Conservation (phyloP, 2,329 filamentous ascomycete species). For the Albophoma yamanashiensis region DNA sequence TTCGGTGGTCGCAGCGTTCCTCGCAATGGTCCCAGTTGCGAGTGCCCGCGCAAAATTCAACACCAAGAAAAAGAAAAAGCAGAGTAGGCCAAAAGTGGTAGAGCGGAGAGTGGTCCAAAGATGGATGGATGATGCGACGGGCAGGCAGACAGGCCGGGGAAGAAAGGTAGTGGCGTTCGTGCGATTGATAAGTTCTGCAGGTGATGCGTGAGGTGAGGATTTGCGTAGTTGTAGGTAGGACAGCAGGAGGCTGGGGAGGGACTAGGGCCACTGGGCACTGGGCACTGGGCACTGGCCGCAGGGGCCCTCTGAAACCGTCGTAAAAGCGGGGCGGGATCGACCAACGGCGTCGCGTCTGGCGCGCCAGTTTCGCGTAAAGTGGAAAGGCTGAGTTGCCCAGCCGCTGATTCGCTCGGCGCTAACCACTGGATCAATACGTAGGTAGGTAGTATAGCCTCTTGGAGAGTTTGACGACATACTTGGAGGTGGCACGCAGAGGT, state of each 20-base stretch:
- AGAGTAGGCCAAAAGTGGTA: not conserved
- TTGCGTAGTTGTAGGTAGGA: not conserved
- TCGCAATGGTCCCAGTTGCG: not conserved
- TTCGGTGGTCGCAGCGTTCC: not conserved
- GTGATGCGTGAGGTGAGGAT: not conserved
- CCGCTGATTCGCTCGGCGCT: not conserved
- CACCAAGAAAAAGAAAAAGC: not conserved
- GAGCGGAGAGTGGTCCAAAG: not conserved
- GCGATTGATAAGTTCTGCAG: not conserved
- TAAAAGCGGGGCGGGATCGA: not conserved
- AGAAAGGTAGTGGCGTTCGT: not conserved
- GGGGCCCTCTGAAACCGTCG: not conserved
- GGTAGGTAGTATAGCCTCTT: too few species aligned
- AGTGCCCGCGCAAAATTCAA: not conserved
- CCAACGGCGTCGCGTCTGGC: constrained; percentile 3
- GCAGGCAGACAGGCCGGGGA: not conserved
- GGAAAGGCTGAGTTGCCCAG: not conserved
- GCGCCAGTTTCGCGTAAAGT: constrained; percentile 21
- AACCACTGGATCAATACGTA: not conserved
- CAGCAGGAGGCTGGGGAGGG: not conserved
- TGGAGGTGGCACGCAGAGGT: too few species aligned
- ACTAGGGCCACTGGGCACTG: not conserved
- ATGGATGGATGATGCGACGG: not conserved
- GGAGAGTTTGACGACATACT: too few species aligned
- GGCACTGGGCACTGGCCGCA: not conserved